A percentile compares a stretch with the other conserved stretches of the same genome.
Evolutionary conservation across 148 eudicot species (phyloP).

Genomic region (Drosera capensis): DNA sequence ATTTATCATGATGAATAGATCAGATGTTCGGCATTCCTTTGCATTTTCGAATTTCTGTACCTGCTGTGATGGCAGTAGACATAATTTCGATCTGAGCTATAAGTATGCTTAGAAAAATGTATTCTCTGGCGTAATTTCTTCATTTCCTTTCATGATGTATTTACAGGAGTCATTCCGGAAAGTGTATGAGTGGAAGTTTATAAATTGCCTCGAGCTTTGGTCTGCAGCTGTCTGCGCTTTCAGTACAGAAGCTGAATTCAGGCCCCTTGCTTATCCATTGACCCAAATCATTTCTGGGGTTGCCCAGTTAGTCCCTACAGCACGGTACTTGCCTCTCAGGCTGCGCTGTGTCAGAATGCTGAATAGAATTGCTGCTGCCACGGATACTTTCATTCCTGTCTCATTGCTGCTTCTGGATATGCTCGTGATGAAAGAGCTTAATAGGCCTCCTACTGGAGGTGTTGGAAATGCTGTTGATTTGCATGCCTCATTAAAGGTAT

Average conservation of each 20-base stretch:
- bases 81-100: no score
- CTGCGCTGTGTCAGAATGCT: slow-evolving; percentile 91
- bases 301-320: slow-evolving; percentile 81
- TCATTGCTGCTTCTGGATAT: slow-evolving; percentile 76
- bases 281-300: slow-evolving; percentile 92
- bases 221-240: slow-evolving; percentile 75
- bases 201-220: slow-evolving; percentile 97
- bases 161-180: slow-evolving; percentile 65
- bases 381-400: slow-evolving; percentile 72
- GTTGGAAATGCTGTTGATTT: slow-evolving; percentile 84
- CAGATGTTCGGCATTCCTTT: no score
- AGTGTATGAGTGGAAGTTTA: slow-evolving; percentile 91
- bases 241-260: slow-evolving; percentile 66
- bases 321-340: slow-evolving; percentile 86
- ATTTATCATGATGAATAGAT: no score
- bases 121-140: slow-evolving; percentile 1
- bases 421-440: slow-evolving; percentile 88
- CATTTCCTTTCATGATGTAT: background rate
- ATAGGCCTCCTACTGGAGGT: slow-evolving; percentile 77
- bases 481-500: slow-evolving; percentile 54
- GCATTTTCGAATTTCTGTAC: no score
- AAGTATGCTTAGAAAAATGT: no score
- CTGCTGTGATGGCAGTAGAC: no score
- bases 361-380: slow-evolving; percentile 74
- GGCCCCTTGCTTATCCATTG: slow-evolving; percentile 87